Conservation (phyloP, 352 stramenopile genomes). For the Pythium rhizo-oryzae region DNA sequence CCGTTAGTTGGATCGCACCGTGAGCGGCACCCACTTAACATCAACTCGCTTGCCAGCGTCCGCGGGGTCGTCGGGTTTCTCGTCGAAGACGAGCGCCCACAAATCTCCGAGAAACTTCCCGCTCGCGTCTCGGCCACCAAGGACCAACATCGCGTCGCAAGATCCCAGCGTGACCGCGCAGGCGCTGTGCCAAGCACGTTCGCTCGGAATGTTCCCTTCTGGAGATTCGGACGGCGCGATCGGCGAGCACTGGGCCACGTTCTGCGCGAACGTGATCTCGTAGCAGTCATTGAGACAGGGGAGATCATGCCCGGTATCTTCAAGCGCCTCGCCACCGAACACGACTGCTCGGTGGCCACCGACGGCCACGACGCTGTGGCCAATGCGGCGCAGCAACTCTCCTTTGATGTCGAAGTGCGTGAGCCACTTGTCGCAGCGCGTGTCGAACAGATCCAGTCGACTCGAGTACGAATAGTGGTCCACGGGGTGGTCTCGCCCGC, state of each 20-base stretch:
- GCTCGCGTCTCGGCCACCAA: conserved; percentile 46
- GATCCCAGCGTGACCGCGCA: conserved; percentile 25
- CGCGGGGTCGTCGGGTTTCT: neutral
- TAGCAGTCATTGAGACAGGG: conserved; percentile 41
- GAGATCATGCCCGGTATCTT: conserved; percentile 1
- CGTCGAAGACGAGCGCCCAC: conserved; percentile 45
- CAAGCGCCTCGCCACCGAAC: conserved; percentile 57
- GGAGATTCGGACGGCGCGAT: neutral
- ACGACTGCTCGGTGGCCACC: conserved; percentile 32
- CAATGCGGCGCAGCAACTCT: conserved; percentile 49
- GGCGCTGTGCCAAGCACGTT: conserved; percentile 53
- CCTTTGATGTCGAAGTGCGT: conserved; percentile 63
- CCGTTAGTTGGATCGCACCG: conserved; percentile 21
- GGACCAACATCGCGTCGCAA: conserved; percentile 41
- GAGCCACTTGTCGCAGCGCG: conserved; percentile 49
- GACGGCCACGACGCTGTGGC: conserved; percentile 44
- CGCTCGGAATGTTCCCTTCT: conserved; percentile 19
- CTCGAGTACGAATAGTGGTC: conserved; percentile 27
- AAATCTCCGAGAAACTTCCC: conserved; percentile 44
- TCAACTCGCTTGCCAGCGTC: conserved; percentile 11
- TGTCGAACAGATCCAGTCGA: conserved; percentile 66
- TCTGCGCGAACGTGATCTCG: conserved; percentile 44
- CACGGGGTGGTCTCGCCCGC: conserved; percentile 46
- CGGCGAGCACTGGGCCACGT: conserved; percentile 39
- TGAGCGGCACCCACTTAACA: conserved; percentile 42